Base-by-base conservation (phyloP, 2,329 filamentous ascomycete genomes). In the Cladosporium sphaerospermum region DNA sequence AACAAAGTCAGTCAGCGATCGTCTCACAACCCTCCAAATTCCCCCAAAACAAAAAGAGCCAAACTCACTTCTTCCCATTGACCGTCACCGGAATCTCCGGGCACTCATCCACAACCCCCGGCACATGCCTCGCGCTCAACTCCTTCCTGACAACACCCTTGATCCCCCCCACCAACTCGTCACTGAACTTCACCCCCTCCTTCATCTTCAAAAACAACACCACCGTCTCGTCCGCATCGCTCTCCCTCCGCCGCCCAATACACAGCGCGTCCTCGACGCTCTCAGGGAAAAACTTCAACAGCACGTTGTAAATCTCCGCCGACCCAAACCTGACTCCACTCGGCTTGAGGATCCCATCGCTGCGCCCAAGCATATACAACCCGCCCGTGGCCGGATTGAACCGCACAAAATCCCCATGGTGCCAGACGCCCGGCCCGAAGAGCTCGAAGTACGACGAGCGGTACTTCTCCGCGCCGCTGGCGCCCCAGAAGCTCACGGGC, bases 231-330 rank as follows among this genome's bases (percentile, higher is more conserved):
- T 96, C 91, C 0, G 76, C 75, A 64, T 96, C 91, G 3, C 78
- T 75, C 49, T 81, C 79, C 49, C 82, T 72, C 53, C 90, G 76
- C 2, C 89, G 78, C 0, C 93, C 92, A 34, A 97, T 83, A 64
- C 92, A 97, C 2, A 97, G 77, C 0, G 89, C 88, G 63, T 99
- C 92, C 55, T 89, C 85, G 14, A 97, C 76, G 53, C 92, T 81
- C 9, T 78, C 73, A 0, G 84, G 80, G 62, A 96, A 96, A 70
- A 90, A 86, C 59, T 88, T 83, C 1, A 93, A 81, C 28, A 97
- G 74, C n/a, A 96, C 78, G 67, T 96, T 96, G 71, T 97, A 97
- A 16, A 99, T 96, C 74, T 99, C 93, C 0, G 92, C 90, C 32
- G 85, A 90, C 4, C 92, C 92, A 65, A 99, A 97, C 0, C 92